Evolutionary conservation across 495 filamentous ascomycete genomes (phyloP).

Genomic region (Ascobolus immersus): DNA sequence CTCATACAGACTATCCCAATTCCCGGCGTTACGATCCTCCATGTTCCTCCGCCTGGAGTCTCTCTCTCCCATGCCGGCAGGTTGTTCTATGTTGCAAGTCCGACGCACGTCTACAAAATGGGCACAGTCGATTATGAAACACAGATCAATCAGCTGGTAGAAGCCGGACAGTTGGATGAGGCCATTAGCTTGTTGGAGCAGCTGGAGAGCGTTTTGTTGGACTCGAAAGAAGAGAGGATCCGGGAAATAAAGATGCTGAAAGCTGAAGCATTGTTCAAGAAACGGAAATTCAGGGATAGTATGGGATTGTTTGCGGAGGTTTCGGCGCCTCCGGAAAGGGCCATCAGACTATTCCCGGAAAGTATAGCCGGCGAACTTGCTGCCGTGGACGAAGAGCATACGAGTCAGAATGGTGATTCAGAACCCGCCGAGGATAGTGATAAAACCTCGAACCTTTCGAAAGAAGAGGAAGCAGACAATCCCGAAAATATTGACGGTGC

Average conservation of each 20-base stretch:
- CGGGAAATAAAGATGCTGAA: conserved; percentile 74
- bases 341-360: conserved; percentile 62
- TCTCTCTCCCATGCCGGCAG: conserved; percentile 85
- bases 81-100: conserved; percentile 72
- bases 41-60: conserved; percentile 83
- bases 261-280: conserved; percentile 56
- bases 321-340: conserved; percentile 64
- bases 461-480: no score
- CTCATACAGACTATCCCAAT: conserved; percentile 64
- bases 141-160: conserved; percentile 64
- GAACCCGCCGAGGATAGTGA: no score
- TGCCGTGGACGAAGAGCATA: conserved; percentile 23
- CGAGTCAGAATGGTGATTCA: conserved; percentile 24
- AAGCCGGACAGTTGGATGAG: conserved; percentile 57
- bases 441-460: no score
- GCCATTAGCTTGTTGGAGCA: conserved; percentile 68
- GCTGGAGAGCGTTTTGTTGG: conserved; percentile 76
- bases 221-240: conserved; percentile 47
- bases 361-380: conserved; percentile 65
- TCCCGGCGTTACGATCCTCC: conserved; percentile 51
- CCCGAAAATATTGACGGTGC: no score
- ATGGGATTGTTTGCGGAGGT: conserved; percentile 72
- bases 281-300: conserved; percentile 63
- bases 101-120: conserved; percentile 86
- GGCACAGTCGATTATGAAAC: conserved; percentile 74